Conservation (phyloP, 2,329 filamentous ascomycete genomes). For the Fusarium hainanense region DNA sequence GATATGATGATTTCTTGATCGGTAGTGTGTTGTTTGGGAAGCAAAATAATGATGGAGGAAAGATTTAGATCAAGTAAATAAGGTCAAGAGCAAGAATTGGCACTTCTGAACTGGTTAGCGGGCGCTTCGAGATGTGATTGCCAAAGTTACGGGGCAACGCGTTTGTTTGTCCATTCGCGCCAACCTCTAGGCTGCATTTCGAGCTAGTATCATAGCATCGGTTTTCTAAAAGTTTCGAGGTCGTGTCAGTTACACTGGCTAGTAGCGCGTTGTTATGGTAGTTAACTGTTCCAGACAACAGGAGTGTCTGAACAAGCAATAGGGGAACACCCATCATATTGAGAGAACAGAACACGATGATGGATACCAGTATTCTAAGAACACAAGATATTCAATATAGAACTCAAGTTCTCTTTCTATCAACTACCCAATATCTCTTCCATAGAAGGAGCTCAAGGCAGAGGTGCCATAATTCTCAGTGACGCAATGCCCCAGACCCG, state of each 20-base stretch:
- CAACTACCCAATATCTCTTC: fast-evolving
- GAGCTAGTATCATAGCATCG: neutral
- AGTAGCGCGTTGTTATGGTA: neutral
- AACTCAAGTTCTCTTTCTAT: fast-evolving
- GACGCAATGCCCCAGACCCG: neutral
- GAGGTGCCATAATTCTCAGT: neutral
- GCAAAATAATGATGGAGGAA: neutral
- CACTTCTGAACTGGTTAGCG: neutral
- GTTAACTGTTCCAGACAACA: neutral
- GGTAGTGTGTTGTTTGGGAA: neutral
- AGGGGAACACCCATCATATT: neutral
- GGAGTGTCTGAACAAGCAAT: neutral
- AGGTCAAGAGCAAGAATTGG: neutral
- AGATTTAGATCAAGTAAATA: neutral
- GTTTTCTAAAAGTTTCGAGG: fast-evolving
- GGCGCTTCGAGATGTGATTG: neutral
- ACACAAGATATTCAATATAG: no score
- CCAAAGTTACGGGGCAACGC: neutral
- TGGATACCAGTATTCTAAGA: fast-evolving
- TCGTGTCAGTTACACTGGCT: fast-evolving
- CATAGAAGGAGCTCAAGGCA: fast-evolving
- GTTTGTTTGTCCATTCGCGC: neutral
- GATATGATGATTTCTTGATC: neutral
- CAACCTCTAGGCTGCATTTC: neutral
- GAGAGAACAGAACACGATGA: fast-evolving